phyloP scores from a whole-genome alignment of 805 yeast species.

The Yarrowia deformans region DNA sequence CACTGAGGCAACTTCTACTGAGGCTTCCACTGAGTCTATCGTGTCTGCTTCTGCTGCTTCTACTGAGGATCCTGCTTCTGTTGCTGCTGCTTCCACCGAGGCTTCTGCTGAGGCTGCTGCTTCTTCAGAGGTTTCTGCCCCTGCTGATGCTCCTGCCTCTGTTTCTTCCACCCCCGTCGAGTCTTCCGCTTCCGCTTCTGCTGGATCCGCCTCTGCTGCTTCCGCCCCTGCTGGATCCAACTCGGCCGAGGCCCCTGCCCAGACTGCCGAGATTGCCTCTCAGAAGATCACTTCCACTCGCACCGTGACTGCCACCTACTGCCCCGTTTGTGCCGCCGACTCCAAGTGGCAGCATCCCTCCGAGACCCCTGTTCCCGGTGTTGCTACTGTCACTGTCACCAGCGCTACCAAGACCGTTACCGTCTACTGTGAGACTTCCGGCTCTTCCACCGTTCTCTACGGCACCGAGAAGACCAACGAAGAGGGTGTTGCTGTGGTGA shows the following conservation, averaged over 20 bases:
- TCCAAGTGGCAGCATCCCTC: conserved; percentile 13
- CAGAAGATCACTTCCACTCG: background rate
- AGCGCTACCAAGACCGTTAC: conserved; percentile 17
- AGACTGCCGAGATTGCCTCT: background rate
- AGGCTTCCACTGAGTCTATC: background rate
- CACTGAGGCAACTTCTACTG: background rate
- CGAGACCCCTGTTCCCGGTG: background rate
- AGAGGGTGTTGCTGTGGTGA: conserved; percentile 10
- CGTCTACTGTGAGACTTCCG: conserved; percentile 2
- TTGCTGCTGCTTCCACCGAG: background rate
- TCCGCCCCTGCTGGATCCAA: background rate
- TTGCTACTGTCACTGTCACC: conserved; percentile 10
- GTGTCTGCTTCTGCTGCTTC: background rate
- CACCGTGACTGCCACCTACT: conserved; percentile 16
- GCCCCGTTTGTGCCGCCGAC: background rate
- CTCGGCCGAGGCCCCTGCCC: background rate
- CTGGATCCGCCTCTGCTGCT: background rate
- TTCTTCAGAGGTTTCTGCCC: no score
- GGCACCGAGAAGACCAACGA: background rate
- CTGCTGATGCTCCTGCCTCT: background rate
- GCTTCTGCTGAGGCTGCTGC: no score
- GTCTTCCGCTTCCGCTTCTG: no score
- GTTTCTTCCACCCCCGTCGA: background rate
- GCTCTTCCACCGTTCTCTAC: conserved; percentile 7
- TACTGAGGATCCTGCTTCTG: no score